These are phyloP conservation scores for Camellia lanceoleosa DNA, from an alignment of 148 eudicot species.

Conservation along the genomic window DNA sequence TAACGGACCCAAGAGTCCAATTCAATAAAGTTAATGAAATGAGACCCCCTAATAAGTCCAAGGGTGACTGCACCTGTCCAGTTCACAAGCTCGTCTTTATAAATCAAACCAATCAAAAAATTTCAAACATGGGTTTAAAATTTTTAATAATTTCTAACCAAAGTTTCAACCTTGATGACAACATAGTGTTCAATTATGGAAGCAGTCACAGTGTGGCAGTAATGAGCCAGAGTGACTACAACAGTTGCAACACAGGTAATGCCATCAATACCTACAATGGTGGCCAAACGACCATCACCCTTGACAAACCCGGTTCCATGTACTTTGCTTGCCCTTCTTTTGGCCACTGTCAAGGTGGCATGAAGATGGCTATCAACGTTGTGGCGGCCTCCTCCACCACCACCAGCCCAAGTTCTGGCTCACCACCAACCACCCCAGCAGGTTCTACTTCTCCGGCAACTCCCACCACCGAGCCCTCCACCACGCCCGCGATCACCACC, in stretches of 20 bases:
- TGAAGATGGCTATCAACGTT: constrained; percentile 40
- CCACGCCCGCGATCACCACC: neutral
- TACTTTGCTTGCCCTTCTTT: constrained; percentile 44
- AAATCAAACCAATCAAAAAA: neutral
- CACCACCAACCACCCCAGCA: neutral
- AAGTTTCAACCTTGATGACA: neutral
- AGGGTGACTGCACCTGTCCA: too few species aligned
- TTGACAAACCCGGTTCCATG: constrained; percentile 26
- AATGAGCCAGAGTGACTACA: constrained; percentile 31
- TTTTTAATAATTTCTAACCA: neutral
- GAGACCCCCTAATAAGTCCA: too few species aligned
- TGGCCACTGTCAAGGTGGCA: constrained; percentile 36
- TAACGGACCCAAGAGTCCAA: too few species aligned
- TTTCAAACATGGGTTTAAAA: neutral
- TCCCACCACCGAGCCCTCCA: neutral
- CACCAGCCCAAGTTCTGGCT: neutral
- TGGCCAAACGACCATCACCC: constrained; percentile 29
- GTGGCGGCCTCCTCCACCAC: constrained; percentile 3
- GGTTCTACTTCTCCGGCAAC: neutral
- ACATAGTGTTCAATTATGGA: constrained; percentile 30
- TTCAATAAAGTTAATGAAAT: too few species aligned
- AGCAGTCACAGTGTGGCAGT: constrained; percentile 23
- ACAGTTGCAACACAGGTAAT: constrained; percentile 28
- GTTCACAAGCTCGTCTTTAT: too few species aligned
- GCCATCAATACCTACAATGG: constrained; percentile 19